phyloP scores from a whole-genome alignment of 2,329 filamentous ascomycete species.

The Ceratocystis cacaofunesta region DNA sequence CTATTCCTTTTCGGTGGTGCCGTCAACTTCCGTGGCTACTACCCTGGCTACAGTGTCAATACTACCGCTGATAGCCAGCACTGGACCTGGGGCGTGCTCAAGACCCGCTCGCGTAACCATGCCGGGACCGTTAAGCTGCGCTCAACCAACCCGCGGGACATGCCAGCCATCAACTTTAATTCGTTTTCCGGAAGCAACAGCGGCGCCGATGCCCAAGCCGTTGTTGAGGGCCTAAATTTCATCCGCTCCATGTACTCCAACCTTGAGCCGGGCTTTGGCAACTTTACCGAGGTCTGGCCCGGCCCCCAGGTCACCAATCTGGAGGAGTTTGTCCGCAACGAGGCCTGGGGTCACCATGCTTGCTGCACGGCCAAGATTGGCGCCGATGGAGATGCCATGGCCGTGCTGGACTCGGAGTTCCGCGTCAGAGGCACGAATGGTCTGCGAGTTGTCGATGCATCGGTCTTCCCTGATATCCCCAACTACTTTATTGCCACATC shows the following conservation, averaged over 20 bases:
- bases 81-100: constrained; percentile 33
- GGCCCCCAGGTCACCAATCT: constrained; percentile 18
- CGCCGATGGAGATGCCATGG: constrained; percentile 36
- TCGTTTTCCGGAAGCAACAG: constrained; percentile 34
- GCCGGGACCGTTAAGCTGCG: constrained; percentile 47
- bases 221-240: constrained; percentile 25
- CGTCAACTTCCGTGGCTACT: constrained; percentile 41
- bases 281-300: constrained; percentile 15
- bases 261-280: constrained; percentile 19
- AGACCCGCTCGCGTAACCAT: constrained; percentile 39
- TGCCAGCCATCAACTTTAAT: constrained; percentile 47
- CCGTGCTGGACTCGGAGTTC: constrained; percentile 43
- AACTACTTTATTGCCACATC: constrained; percentile 35
- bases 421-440: constrained; percentile 39
- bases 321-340: constrained; percentile 26
- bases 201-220: constrained; percentile 29
- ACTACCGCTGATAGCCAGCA: constrained; percentile 29
- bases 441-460: constrained; percentile 47
- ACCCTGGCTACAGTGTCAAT: constrained; percentile 36
- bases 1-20: constrained; percentile 41
- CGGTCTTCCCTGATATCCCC: constrained; percentile 37
- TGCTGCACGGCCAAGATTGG: constrained; percentile 43
- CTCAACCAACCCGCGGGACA: constrained; percentile 46
- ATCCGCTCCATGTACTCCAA: constrained; percentile 20
- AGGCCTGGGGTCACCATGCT: constrained; percentile 42